Base-by-base conservation (phyloP, 2,329 filamentous ascomycete species). In the Xylariaceae sp. region DNA sequence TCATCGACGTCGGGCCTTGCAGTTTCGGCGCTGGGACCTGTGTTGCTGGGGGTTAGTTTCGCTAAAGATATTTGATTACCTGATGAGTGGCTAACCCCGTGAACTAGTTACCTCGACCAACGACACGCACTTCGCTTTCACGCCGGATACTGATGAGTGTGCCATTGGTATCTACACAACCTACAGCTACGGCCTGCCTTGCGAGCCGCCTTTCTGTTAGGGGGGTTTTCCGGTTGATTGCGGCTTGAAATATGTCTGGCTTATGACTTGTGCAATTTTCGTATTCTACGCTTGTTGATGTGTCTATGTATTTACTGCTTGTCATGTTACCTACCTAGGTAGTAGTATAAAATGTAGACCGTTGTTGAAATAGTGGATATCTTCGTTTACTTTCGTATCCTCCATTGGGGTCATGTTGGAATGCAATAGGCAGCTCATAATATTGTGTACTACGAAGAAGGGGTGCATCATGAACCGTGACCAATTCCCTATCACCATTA, bases 1-100 rank as follows among this genome's bases (percentile, higher is more conserved):
- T 60, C 1, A 59, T 70, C n/a, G 64, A 68, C 12, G 59, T 67
- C 8, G 68, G 68, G 3, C 66, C 68, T 1, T 70, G 68, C 52
- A 62, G 46, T 4, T 54, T 66, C 21, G 40, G 53, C 10, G 65
- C 66, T 10, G 67, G 67, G 6, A 61, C 51, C 1, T 69, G 67
- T 43, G 64, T 66, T n/a, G 60, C 66, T 44, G 67, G 68, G 32
- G 47, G 66, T 68, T 36, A 63, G 60, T 58, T 13, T 1, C 7
- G 6, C 12, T n/a, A n/a, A n/a, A n/a, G n/a, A n/a, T n/a, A n/a
- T n/a, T 2, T 8, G 37, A 40, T 40, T 10, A 18, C 18, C 5
- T n/a, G 16, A 32, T 22, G 18, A 9, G 19, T 13, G 32, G 34
- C 54, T 62, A 49, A 64, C 45, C 15, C 3, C 21, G 37, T 19